Evolutionary conservation across 163 green algal species (phyloP), one percentile per base, ranked within the genome.

Genomic region (Scenedesmus sp.): DNA sequence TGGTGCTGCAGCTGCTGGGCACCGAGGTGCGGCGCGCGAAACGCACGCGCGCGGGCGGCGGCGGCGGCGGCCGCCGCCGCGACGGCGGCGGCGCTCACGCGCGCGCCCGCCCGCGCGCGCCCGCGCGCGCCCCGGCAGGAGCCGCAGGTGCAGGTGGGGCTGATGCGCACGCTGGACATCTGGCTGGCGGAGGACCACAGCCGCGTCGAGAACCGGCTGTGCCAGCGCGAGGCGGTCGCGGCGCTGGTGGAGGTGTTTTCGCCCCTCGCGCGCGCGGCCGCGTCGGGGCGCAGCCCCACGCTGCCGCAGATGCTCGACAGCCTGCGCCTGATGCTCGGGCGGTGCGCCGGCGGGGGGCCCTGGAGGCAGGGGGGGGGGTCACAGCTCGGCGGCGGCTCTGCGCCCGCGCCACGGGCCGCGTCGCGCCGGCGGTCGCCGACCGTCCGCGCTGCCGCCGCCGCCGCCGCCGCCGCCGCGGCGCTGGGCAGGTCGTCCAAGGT

Each of bases 151-250:
- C 80, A 87, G 75, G 44, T 85, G 34, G 84, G 84, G 0, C 86
- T 91, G 42, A 83, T 96, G 70, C 85, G 90, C 39, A 90, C 92
- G 0, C 70, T 96, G 70, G 88, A 89, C 24, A 81, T 81, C 18
- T 96, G 92, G 92, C 84, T 96, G 63, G 84, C 81, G 4, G 86
- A 92, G 74, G 92, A 94, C 80, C 77, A 86, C 60, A 71, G 48
- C 17, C 83, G 88, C 9, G 81, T 94, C 47, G 91, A 95, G 83
- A 72, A 72, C 3, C 63, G 85, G 31, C 83, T 95, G 28, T 77
- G 83, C 2, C 78, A 91, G 70, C 77, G 72, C 0, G 84, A 90
- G 24, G 78, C 89, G 0, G 77, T 91, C n/a, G 74, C 60, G 15
- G 71, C 85, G 47, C 82, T 96, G 70, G 87, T 94, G 64, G 64